Evolutionary conservation across 192 early-diverging fungal genomes (phyloP).

Genomic region (Rhizophagus sp.): DNA sequence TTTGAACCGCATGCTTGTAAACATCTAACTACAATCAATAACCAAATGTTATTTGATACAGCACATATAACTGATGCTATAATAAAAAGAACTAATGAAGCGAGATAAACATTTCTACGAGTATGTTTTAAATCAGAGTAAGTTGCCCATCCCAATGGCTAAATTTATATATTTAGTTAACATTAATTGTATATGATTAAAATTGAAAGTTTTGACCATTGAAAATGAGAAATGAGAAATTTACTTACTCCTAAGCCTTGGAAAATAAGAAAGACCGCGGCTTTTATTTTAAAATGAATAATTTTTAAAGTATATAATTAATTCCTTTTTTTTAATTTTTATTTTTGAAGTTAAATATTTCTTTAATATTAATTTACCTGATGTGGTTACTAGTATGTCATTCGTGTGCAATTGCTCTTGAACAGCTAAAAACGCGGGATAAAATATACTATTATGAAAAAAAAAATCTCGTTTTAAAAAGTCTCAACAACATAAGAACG

Average conservation of each 20-base stretch:
- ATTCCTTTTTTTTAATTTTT: neutral
- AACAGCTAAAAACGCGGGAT: neutral
- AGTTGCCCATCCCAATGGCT: constrained; percentile 47
- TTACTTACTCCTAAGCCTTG: constrained; percentile 3
- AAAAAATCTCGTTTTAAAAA: too few relatives aligned
- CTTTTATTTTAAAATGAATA: neutral
- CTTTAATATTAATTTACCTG: neutral
- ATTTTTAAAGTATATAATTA: neutral
- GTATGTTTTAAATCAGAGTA: constrained; percentile 39
- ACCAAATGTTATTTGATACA: constrained; percentile 37
- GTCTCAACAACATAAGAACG: neutral
- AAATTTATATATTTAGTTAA: too few relatives aligned
- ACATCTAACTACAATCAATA: constrained; percentile 39
- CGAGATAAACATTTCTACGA: constrained; percentile 42
- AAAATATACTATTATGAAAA: constrained; percentile 12
- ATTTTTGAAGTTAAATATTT: neutral
- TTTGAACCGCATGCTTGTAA: constrained; percentile 42
- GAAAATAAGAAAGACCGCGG: neutral
- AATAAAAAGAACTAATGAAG: constrained; percentile 42
- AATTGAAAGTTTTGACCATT: neutral
- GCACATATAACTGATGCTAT: constrained; percentile 38
- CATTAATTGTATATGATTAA: too few relatives aligned
- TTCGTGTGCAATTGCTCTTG: constrained; percentile 4
- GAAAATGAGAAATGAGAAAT: too few relatives aligned
- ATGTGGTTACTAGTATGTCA: neutral